These are phyloP conservation scores for Geranium brycei DNA, from an alignment of 345 rosid genomes.

Conservation along the genomic window DNA sequence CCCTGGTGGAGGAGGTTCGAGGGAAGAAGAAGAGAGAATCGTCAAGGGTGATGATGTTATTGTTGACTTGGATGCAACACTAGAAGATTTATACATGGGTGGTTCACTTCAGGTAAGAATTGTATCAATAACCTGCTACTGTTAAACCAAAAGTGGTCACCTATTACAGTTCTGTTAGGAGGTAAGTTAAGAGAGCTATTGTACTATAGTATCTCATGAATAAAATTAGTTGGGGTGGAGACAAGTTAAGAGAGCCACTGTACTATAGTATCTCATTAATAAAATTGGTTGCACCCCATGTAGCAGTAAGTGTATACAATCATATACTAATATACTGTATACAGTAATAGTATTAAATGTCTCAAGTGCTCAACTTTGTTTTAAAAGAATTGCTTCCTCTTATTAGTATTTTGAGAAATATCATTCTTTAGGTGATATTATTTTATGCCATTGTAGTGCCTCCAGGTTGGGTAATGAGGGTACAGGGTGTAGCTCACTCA, in stretches of 20 bases:
- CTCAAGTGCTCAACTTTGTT: background rate
- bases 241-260: background rate
- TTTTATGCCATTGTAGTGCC: background rate
- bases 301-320: background rate
- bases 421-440: background rate
- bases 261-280: background rate
- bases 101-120: conserved; percentile 72
- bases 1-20: conserved; percentile 83
- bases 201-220: background rate
- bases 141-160: background rate
- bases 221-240: background rate
- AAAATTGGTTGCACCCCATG: background rate
- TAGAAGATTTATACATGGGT: conserved; percentile 97
- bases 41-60: conserved; percentile 88
- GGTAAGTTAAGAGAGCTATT: background rate
- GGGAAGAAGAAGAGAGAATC: conserved; percentile 89
- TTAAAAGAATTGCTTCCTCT: too few species aligned
- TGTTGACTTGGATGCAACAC: conserved; percentile 82
- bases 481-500: background rate
- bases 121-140: background rate
- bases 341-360: background rate
- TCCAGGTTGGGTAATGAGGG: too few species aligned
- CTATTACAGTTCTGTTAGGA: background rate
- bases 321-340: background rate
- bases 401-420: background rate